Evolutionary conservation across 352 stramenopile genomes (phyloP).

Genomic region (Globisporangium spinosum): DNA sequence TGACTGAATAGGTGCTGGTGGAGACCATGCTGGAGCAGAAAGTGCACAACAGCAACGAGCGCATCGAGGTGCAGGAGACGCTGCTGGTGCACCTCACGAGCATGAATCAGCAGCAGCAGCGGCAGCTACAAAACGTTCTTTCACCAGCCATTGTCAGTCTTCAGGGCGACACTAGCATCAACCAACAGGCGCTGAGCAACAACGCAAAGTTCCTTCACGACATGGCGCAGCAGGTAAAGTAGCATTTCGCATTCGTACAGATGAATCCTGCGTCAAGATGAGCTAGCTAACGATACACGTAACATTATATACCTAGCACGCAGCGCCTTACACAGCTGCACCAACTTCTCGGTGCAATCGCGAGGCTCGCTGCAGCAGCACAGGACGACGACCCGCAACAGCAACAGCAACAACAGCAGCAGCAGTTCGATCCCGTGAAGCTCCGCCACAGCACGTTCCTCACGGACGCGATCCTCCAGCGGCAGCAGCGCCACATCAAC

Average conservation of each 20-base stretch:
- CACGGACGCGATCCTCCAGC: constrained; percentile 34
- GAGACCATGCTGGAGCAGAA: constrained; percentile 61
- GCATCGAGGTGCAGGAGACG: constrained; percentile 29
- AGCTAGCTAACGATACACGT: background rate
- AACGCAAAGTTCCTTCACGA: constrained; percentile 45
- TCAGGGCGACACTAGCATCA: background rate
- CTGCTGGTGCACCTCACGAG: constrained; percentile 18
- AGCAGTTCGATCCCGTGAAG: constrained; percentile 32
- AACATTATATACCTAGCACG: background rate
- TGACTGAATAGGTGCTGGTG: constrained; percentile 39
- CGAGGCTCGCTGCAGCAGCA: constrained; percentile 43
- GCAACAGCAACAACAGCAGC: background rate
- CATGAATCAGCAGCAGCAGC: constrained; percentile 3
- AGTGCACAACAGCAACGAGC: constrained; percentile 40
- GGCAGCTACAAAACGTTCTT: background rate
- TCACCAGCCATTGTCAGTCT: background rate
- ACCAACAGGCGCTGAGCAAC: constrained; percentile 5
- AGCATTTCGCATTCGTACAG: background rate
- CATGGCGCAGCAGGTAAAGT: constrained; percentile 59
- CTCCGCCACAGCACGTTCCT: constrained; percentile 54
- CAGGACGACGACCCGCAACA: background rate
- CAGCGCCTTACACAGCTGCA: constrained; percentile 56
- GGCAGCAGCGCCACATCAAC: constrained; percentile 32
- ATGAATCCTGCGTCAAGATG: too few species aligned
- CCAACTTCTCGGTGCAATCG: constrained; percentile 57